Evolutionary conservation across 1,139 yeast species (phyloP), one percentile per base, ranked within the genome.

Genomic region (Zygosaccharomyces sapae): DNA sequence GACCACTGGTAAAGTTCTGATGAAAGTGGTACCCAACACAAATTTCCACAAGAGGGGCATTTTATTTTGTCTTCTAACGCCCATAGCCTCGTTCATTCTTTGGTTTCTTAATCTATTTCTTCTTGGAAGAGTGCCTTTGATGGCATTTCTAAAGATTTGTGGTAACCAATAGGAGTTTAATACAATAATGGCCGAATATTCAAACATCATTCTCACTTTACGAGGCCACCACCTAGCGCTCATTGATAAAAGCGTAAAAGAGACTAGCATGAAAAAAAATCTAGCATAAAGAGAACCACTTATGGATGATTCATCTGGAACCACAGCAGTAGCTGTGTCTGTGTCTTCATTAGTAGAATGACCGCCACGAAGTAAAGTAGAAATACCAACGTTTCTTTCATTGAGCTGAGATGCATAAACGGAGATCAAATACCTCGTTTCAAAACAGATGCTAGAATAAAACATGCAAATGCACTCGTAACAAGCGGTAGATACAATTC

Each of bases 101-200:
- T 37, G 25, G 13, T 37, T 37, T 41, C 58, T 50, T 25, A 51
- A 41, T 37, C 64, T 53, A 6, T 45, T 48, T 39, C 59, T 54
- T 47, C 65, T 55, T 4, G 66, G 57, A 12, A 59, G 57, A 4
- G 60, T 52, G 9, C 67, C 67, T 41, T 64, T 64, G 19, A 85
- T 67, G 3, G 86, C 81, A 61, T 88, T 87, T 57, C 96, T 74
- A 52, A 81, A 79, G 43, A 88, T 83, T 65, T 90, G 98, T 0
- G 97, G 97, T n/a, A 85, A 56, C 97, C 97, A 90, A 56, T 79
- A 81, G 0, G 95, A 86, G 62, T 81, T 86, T 29, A 83, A 61
- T 1, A 73, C 47, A 2, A 81, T 52, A 4, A 83, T 62, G 0
- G 77, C 69, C 1, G 75, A 47, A 50, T 77, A 80, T 61, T 88